These are phyloP conservation scores for Plasmodium falciparum DNA, from an alignment of 169 alveolate genomes.

Conservation along the genomic window DNA sequence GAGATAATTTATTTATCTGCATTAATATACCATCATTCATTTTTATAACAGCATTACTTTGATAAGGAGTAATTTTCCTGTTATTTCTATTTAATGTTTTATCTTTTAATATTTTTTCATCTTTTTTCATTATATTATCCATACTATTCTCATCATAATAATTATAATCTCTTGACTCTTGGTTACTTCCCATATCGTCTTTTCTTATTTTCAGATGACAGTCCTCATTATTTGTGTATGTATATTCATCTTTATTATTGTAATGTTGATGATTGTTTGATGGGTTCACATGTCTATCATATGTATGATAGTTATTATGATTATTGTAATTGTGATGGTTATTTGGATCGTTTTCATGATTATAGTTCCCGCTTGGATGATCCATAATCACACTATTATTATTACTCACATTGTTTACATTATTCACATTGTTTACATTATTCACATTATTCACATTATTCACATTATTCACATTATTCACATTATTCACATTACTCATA, in stretches of 20 bases:
- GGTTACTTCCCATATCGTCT: conserved; percentile 4
- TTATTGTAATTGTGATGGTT: not conserved
- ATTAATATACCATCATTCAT: conserved; percentile 67
- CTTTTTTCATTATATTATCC: not conserved
- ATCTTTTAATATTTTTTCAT: conserved; percentile 46
- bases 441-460: not conserved
- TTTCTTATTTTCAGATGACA: not conserved
- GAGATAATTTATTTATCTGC: conserved; percentile 69
- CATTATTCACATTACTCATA: too few species aligned
- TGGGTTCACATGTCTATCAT: not conserved
- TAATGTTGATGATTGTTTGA: too few species aligned
- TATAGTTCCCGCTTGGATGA: too few species aligned
- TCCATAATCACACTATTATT: not conserved
- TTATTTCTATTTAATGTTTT: conserved; percentile 29
- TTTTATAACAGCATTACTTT: conserved; percentile 53
- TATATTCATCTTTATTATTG: not conserved
- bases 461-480: not conserved
- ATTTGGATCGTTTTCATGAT: not conserved
- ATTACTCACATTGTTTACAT: not conserved
- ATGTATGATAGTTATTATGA: not conserved
- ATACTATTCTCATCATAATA: not conserved
- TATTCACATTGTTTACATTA: too few species aligned
- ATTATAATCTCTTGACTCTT: conserved; percentile 20
- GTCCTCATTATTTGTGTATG: not conserved
- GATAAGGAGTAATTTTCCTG: conserved; percentile 60